These are phyloP conservation scores for Orbilia javanica DNA, from an alignment of 2,329 filamentous ascomycete genomes.

Conservation along the genomic window DNA sequence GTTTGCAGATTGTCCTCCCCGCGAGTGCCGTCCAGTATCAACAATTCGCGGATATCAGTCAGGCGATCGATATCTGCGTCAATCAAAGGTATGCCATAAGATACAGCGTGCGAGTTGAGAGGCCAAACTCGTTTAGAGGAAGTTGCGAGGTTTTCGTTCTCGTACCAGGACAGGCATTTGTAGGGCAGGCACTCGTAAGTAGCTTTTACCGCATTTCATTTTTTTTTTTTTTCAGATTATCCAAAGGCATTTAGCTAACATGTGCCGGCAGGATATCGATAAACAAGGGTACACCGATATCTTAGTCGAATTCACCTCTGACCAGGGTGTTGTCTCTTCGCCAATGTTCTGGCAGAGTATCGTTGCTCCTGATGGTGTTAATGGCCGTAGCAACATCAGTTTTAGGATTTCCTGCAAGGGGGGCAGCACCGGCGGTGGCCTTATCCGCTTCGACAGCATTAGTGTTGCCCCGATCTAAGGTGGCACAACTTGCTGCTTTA, in stretches of 20 bases:
- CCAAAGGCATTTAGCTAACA: not conserved
- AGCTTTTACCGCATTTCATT: too few species aligned
- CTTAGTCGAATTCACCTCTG: slow-evolving; percentile 6
- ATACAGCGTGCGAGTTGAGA: slow-evolving; percentile 3
- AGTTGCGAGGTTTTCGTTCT: not conserved
- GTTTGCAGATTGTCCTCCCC: slow-evolving; percentile 15
- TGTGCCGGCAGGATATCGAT: not conserved
- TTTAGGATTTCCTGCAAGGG: slow-evolving; percentile 12
- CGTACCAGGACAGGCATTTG: not conserved
- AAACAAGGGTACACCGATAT: slow-evolving; percentile 13
- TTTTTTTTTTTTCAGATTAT: too few species aligned
- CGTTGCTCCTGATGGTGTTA: slow-evolving; percentile 18
- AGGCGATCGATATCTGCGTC: slow-evolving; percentile 15
- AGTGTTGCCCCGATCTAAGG: slow-evolving; percentile 13
- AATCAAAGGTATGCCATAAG: slow-evolving; percentile 7
- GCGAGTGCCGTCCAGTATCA: not conserved
- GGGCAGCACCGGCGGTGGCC: slow-evolving; percentile 4
- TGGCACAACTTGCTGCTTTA: not conserved
- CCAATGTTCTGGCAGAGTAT: slow-evolving; percentile 22
- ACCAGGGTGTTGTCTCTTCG: not conserved
- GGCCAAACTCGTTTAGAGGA: not conserved
- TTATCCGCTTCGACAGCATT: slow-evolving; percentile 9
- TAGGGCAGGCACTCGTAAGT: not conserved
- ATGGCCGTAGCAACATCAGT: slow-evolving; percentile 7
- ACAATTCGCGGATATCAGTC: slow-evolving; percentile 21